Evolutionary conservation across 495 filamentous ascomycete genomes (phyloP), one percentile per base, ranked within the genome.

Genomic region (Neurospora discreta): DNA sequence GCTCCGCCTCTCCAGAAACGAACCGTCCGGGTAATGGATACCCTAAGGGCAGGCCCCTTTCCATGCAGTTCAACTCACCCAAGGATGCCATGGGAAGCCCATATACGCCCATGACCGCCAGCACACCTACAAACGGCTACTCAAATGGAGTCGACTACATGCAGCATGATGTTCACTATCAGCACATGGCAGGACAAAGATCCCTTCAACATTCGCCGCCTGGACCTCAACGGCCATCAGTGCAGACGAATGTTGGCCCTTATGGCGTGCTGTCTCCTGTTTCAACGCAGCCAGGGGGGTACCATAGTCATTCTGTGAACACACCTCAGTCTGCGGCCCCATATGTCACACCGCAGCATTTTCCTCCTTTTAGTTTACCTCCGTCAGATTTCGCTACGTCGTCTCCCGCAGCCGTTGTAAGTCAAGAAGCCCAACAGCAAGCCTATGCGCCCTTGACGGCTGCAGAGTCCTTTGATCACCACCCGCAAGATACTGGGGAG

Each of bases 341-440:
- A 20, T 89, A 82, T 73, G 85, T 86, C 1, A 77, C 78, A 26
- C 84, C 86, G 36, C 83, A 85, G 71, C 87, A 85, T 70, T 84
- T 88, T 68, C 78, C 86, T 13, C 80, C 86, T 9, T 90, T 90
- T 69, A 85, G 82, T 69, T 80, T 89, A 20, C 87, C 87, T 20
- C 87, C 81, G 30, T 86, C 87, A 18, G 84, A 85, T 52, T 88
- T 84, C 69, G 73, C 83, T 43, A 39, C 83, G 26, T 79, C 81
- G 1, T 71, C 78, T 26, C 71, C 81, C 18, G 76, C 73, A 20
- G 70, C 75, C 69, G 75, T 38, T 67, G 75, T 68, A 68, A 80
- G 41, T 73, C 78, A 69, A 74, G 75, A 78, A 9, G 52, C 52
- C 52, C 74, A 75, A 7, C 77, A 78, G 43, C 80, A 79, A 71